Conservation (phyloP, 306 rosid species). For the Lablab purpureus region DNA sequence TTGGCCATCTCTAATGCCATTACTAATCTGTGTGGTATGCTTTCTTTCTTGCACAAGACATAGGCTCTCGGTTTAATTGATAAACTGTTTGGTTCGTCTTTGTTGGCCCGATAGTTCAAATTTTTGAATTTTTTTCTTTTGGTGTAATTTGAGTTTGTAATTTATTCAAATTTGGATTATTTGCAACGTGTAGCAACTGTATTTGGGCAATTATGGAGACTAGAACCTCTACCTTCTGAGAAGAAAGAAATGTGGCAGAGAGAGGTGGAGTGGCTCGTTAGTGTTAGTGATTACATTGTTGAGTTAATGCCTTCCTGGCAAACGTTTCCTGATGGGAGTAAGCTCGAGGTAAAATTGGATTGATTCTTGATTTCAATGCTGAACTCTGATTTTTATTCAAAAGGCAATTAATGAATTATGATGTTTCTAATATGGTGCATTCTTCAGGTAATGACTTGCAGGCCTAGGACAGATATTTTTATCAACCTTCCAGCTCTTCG, state of each 20-base stretch:
- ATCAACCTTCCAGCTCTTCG: conserved; percentile 95
- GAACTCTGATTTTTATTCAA: background rate
- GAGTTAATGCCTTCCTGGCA: conserved; percentile 89
- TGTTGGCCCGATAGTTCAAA: conserved; percentile 24
- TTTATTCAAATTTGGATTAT: conserved; percentile 32
- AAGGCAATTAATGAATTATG: background rate
- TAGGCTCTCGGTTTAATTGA: background rate
- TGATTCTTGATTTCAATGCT: background rate
- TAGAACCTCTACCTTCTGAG: conserved; percentile 73
- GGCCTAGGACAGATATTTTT: conserved; percentile 90
- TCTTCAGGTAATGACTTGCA: conserved; percentile 90
- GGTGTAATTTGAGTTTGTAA: background rate
- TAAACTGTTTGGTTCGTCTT: conserved; percentile 8
- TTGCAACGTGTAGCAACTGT: conserved; percentile 66
- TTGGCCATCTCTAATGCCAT: conserved; percentile 94
- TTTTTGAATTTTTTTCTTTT: background rate
- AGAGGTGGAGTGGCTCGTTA: conserved; percentile 91
- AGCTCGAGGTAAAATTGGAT: conserved; percentile 71
- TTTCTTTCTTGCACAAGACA: background rate
- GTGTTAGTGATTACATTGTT: conserved; percentile 86
- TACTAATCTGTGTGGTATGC: conserved; percentile 91
- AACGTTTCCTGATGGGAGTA: conserved; percentile 91
- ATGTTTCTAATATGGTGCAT: conserved; percentile 61
- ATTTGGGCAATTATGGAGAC: conserved; percentile 94
- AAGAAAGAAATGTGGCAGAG: conserved; percentile 87